Evolutionary conservation across 2,329 filamentous ascomycete genomes (phyloP).

Genomic region (Cladobotryum mycophilum): DNA sequence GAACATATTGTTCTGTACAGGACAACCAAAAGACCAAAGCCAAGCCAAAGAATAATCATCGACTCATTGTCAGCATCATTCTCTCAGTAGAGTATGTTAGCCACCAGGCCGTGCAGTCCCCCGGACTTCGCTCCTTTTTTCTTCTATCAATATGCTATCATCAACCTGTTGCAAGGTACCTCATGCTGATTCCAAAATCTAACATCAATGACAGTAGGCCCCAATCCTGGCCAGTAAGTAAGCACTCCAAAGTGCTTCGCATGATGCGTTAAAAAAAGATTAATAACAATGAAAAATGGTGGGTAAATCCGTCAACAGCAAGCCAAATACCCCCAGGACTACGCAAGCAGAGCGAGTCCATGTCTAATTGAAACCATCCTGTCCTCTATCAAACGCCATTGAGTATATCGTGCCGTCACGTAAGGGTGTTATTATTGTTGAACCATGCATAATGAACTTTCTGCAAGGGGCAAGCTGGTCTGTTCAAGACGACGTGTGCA

Average conservation of each 20-base stretch:
- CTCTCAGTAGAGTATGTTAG: background rate
- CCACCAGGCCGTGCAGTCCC: background rate
- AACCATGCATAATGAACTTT: background rate
- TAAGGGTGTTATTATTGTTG: background rate
- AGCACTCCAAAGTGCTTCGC: too few relatives aligned
- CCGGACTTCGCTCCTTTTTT: conserved; percentile 6
- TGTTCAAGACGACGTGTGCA: background rate
- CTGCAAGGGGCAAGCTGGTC: background rate
- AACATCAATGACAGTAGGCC: conserved; percentile 3
- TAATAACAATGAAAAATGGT: conserved; percentile 8
- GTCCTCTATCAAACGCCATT: conserved; percentile 28
- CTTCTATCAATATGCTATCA: conserved; percentile 10
- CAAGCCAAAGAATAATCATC: background rate
- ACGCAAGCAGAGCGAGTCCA: conserved; percentile 8
- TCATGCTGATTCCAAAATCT: conserved; percentile 4
- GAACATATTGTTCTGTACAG: background rate
- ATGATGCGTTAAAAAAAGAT: conserved; percentile 10
- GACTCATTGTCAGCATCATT: background rate
- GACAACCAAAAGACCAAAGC: background rate
- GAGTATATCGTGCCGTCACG: conserved; percentile 16
- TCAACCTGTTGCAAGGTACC: conserved; percentile 7
- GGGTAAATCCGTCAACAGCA: conserved; percentile 9
- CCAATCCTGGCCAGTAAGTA: conserved; percentile 7
- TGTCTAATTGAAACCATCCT: conserved; percentile 19
- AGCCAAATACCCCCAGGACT: conserved; percentile 12